Percentiles rank a stretch among this genome's conserved stretches.
Evolutionary conservation across 2,329 filamentous ascomycete genomes (phyloP).

Genomic region (Zarea fungicola): DNA sequence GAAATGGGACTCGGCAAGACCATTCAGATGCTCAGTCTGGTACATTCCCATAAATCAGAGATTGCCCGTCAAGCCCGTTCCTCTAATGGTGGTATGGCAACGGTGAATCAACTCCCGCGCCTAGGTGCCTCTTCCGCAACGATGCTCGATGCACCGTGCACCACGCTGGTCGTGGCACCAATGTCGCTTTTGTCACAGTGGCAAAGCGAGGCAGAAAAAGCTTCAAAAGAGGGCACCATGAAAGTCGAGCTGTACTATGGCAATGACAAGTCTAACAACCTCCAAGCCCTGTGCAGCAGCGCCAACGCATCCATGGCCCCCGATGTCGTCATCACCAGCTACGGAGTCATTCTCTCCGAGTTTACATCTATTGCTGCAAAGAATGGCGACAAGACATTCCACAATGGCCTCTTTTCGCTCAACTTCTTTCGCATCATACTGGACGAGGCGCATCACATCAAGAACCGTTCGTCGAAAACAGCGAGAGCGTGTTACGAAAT

Average conservation of each 20-base stretch:
- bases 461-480: constrained; percentile 84
- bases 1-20: constrained; percentile 98
- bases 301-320: constrained; percentile 71
- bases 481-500: constrained; percentile 93
- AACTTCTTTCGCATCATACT: constrained; percentile 94
- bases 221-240: constrained; percentile 76
- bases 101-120: constrained; percentile 57
- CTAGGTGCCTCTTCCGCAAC: constrained; percentile 51
- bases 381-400: constrained; percentile 58
- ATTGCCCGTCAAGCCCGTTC: constrained; percentile 35
- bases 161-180: constrained; percentile 90
- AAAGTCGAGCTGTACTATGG: constrained; percentile 91
- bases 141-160: constrained; percentile 70
- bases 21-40: constrained; percentile 93
- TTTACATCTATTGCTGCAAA: constrained; percentile 64
- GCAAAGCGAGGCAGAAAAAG: constrained; percentile 91
- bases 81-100: constrained; percentile 26
- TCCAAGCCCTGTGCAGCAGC: constrained; percentile 72
- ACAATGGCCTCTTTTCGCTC: constrained; percentile 79
- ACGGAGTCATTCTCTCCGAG: constrained; percentile 86
- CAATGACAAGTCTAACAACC: constrained; percentile 70
- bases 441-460: constrained; percentile 93
- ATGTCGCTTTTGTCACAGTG: constrained; percentile 97
- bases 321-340: constrained; percentile 90
- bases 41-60: constrained; percentile 75